Conservation (phyloP, 2,329 filamentous ascomycete species). For the Fonsecaea erecta region DNA sequence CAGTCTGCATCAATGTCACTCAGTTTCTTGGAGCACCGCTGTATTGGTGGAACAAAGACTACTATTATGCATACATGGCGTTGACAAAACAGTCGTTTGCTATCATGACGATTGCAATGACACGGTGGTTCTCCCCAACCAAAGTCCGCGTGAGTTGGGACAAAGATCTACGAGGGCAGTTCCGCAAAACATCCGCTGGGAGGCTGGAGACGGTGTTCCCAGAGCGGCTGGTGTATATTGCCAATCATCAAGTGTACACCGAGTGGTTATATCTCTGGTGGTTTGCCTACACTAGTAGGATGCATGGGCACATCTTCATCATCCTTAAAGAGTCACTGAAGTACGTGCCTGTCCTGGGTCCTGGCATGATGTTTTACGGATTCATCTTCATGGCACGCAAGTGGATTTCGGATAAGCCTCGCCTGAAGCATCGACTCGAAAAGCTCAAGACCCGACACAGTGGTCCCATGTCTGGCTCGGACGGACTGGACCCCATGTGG, state of each 20-base stretch:
- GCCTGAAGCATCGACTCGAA: conserved; percentile 61
- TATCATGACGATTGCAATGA: conserved; percentile 65
- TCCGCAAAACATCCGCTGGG: conserved; percentile 61
- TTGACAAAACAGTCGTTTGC: conserved; percentile 69
- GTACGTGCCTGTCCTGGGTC: conserved; percentile 65
- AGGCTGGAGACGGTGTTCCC: conserved; percentile 64
- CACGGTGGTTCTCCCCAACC: conserved; percentile 67
- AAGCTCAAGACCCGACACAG: conserved; percentile 58
- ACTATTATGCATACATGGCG: conserved; percentile 68
- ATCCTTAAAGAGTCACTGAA: conserved; percentile 69
- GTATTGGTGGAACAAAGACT: conserved; percentile 64
- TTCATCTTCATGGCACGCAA: conserved; percentile 69
- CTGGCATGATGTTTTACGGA: conserved; percentile 68
- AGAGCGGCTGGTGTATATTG: conserved; percentile 65
- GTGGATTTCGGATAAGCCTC: conserved; percentile 65
- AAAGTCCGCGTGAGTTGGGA: conserved; percentile 67
- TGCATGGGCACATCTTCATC: conserved; percentile 70
- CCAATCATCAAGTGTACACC: conserved; percentile 71
- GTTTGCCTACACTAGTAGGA: conserved; percentile 67
- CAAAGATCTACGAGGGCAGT: conserved; percentile 62
- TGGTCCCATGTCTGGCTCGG: conserved; percentile 53
- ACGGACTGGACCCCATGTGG: conserved; percentile 67
- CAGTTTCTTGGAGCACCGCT: conserved; percentile 65
- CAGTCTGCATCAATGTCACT: conserved; percentile 54
- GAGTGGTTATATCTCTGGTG: conserved; percentile 73